Evolutionary conservation across 495 filamentous ascomycete genomes (phyloP).

Genomic region (Neurospora sp.): DNA sequence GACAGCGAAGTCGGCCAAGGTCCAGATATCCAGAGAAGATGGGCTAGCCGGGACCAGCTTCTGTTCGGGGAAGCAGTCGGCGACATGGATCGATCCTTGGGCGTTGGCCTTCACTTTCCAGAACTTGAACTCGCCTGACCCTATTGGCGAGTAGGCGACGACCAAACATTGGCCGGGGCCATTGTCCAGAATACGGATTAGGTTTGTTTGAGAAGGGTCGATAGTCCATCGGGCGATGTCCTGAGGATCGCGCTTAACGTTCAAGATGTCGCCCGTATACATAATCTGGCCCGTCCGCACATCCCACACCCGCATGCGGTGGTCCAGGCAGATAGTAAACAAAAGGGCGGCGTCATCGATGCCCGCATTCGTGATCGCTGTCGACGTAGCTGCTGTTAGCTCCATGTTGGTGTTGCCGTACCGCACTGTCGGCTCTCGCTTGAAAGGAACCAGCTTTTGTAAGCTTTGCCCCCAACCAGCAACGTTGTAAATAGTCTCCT

Average conservation of each 20-base stretch:
- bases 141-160: constrained; percentile 77
- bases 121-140: constrained; percentile 89
- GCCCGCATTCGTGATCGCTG: constrained; percentile 39
- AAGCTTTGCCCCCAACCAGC: constrained; percentile 66
- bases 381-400: constrained; percentile 50
- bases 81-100: constrained; percentile 50
- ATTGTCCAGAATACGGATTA: constrained; percentile 63
- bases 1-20: constrained; percentile 71
- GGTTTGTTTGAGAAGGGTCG: constrained; percentile 57
- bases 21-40: constrained; percentile 74
- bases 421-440: constrained; percentile 52
- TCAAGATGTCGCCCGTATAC: constrained; percentile 61
- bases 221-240: constrained; percentile 61
- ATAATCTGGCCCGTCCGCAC: constrained; percentile 60
- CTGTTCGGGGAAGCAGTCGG: constrained; percentile 55
- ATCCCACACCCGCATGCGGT: constrained; percentile 82
- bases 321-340: constrained; percentile 79
- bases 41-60: constrained; percentile 57
- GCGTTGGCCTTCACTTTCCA: constrained; percentile 66
- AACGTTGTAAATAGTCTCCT: constrained; percentile 68
- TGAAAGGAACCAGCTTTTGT: constrained; percentile 60
- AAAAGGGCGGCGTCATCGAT: constrained; percentile 43
- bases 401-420: constrained; percentile 60
- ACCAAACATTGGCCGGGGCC: constrained; percentile 59
- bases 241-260: constrained; percentile 34